Conservation (phyloP, 1,139 yeast genomes). For the Yamadazyma diospyri region DNA sequence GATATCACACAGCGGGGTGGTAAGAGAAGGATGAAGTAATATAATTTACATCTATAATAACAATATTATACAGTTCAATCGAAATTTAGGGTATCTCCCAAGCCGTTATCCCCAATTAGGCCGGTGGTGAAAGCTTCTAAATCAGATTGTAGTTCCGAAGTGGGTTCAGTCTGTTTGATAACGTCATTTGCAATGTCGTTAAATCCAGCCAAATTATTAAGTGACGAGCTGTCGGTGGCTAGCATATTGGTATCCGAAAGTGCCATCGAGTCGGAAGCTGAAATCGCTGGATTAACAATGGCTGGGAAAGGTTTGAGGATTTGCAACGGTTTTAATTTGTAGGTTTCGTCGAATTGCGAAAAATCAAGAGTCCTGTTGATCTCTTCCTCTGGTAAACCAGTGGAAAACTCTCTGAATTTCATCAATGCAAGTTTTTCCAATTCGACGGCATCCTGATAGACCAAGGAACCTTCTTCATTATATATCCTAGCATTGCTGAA, state of each 20-base stretch:
- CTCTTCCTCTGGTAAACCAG: constrained; percentile 21
- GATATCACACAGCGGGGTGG: background rate
- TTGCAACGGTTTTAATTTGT: constrained; percentile 37
- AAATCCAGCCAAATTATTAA: constrained; percentile 1
- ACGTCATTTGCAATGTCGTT: constrained; percentile 1
- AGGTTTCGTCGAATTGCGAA: constrained; percentile 45
- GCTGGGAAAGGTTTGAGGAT: constrained; percentile 4
- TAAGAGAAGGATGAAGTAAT: background rate
- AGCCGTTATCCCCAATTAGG: no score
- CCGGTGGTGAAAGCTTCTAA: constrained; percentile 3
- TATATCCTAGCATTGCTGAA: constrained; percentile 82
- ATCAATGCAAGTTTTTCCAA: constrained; percentile 51
- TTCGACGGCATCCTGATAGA: constrained; percentile 70
- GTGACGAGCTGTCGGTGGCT: constrained; percentile 1
- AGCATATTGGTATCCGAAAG: background rate
- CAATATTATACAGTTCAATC: no score
- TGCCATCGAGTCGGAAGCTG: constrained; percentile 1
- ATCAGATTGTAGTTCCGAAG: constrained; percentile 4
- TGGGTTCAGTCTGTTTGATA: constrained; percentile 2
- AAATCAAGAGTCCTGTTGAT: constrained; percentile 40
- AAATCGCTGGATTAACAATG: background rate
- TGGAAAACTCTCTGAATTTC: constrained; percentile 27
- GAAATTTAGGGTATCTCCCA: constrained; percentile 1
- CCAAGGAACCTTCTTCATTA: constrained; percentile 85
- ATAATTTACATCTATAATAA: no score